A percentile compares a stretch with the other conserved stretches of the same genome.
These are phyloP conservation scores for Fragaria ananassa DNA, from an alignment of 306 rosid genomes.

Conservation along the genomic window DNA sequence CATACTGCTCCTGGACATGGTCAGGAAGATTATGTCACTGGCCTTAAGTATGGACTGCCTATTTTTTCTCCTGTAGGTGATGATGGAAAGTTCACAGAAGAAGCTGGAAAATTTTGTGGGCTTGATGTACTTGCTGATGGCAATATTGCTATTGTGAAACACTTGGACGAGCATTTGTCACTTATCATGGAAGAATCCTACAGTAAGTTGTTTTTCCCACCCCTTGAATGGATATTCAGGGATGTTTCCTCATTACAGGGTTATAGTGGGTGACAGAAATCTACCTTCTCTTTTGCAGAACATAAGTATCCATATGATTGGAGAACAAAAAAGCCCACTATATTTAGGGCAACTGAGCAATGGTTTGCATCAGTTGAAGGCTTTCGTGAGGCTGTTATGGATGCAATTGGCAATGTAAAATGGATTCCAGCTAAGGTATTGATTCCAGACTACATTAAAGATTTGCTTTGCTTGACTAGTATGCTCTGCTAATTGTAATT, in stretches of 20 bases:
- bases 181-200: slow-evolving; percentile 89
- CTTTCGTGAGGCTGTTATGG: slow-evolving; percentile 76
- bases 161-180: slow-evolving; percentile 71
- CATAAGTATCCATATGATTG: slow-evolving; percentile 99
- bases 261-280: slow-evolving; percentile 8
- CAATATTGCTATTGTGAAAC: slow-evolving; percentile 71
- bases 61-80: slow-evolving; percentile 86
- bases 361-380: slow-evolving; percentile 99
- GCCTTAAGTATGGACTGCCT: slow-evolving; percentile 88
- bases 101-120: slow-evolving; percentile 87
- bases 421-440: slow-evolving; percentile 97
- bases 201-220: slow-evolving; percentile 40
- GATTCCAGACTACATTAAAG: background rate
- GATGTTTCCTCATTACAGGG: background rate
- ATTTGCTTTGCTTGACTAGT: background rate
- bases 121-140: slow-evolving; percentile 95
- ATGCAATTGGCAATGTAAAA: slow-evolving; percentile 73
- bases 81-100: slow-evolving; percentile 89
- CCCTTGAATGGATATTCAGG: slow-evolving; percentile 3
- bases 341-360: slow-evolving; percentile 98
- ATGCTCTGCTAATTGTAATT: background rate
- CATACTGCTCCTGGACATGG: slow-evolving; percentile 99
- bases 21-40: slow-evolving; percentile 92
- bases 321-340: slow-evolving; percentile 94
- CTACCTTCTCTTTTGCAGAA: slow-evolving; percentile 48